Evolutionary conservation across 192 early-diverging fungal species (phyloP), one percentile per base, ranked within the genome.

Genomic region (Obelidium mucronatum): DNA sequence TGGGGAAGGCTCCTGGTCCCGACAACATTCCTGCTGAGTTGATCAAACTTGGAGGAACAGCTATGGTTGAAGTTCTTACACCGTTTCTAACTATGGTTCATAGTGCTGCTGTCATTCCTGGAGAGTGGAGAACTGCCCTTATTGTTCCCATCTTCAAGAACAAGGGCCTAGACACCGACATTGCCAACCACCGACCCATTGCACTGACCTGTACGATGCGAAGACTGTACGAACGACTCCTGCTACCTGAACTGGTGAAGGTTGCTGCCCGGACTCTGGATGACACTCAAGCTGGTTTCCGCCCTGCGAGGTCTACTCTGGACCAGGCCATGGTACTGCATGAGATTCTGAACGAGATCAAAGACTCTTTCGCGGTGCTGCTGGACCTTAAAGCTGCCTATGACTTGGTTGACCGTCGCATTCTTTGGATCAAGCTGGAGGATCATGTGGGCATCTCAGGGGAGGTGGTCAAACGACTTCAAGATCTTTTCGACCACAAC

Each of bases 291-390:
- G 52, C 19, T 1, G 52, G 52, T 24, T 53, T 53, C 52, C 1
- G 52, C 1, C 52, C 52, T 0, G 52, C 19, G 0, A 1, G 3
- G 0, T 61, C 31, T 17, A 17, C 59, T 0, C 59, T 61, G 19
- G 59, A 61, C 30, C 59, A 61, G 30, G 59, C 59, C 31, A 61
- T 61, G 4, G 59, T 61, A n/a, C n/a, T n/a, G n/a, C n/a, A n/a
- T n/a, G n/a, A n/a, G n/a, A n/a, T n/a, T n/a, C n/a, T n/a, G n/a
- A 52, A 13, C 13, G n/a, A 52, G n/a, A 15, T 13, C 13, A 52
- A n/a, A 15, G 13, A 15, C n/a, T 13, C 13, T 15, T 52, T 13
- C 51, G n/a, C 13, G n/a, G 13, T n/a, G n/a, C 51, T 15, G 51
- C n/a, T 13, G 13, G n/a, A 52, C n/a, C 13, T 15, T n/a, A 52